Evolutionary conservation across 1,284 basidiomycete genomes (phyloP).

Genomic region (Ceratobasidium sp.): DNA sequence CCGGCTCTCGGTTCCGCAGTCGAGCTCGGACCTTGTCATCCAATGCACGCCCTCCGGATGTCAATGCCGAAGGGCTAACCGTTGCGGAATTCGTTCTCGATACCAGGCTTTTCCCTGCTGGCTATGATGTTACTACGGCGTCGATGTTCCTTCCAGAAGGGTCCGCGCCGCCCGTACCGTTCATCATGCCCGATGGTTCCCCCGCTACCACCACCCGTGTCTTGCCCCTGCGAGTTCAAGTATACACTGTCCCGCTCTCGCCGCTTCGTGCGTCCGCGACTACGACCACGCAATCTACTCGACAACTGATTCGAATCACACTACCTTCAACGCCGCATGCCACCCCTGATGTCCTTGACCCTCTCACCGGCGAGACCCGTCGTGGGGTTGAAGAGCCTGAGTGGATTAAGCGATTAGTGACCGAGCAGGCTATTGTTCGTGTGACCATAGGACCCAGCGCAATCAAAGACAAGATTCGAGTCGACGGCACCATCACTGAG

Average conservation of each 20-base stretch:
- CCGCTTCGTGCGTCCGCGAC: constrained; percentile 56
- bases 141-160: constrained; percentile 36
- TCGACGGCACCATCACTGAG: constrained; percentile 61
- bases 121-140: constrained; percentile 61
- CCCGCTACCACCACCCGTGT: constrained; percentile 43
- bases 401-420: constrained; percentile 76
- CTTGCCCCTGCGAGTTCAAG: constrained; percentile 42
- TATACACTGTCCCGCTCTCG: constrained; percentile 73
- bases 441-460: constrained; percentile 60
- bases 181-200: constrained; percentile 37
- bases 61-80: constrained; percentile 57
- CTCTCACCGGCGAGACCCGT: constrained; percentile 74
- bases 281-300: constrained; percentile 50
- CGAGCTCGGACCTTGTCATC: constrained; percentile 43
- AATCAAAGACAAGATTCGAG: constrained; percentile 50
- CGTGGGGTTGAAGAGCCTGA: constrained; percentile 69
- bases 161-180: constrained; percentile 53
- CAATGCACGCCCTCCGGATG: constrained; percentile 17
- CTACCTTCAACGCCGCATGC: constrained; percentile 76
- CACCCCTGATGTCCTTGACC: constrained; percentile 71
- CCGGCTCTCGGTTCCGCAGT: not conserved
- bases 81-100: constrained; percentile 77
- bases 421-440: constrained; percentile 68
- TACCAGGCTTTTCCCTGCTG: constrained; percentile 72
- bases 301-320: constrained; percentile 76